Percentiles rank a stretch among this genome's conserved stretches.
Evolutionary conservation across 495 filamentous ascomycete species (phyloP).

Genomic region (Tirmania nivea): DNA sequence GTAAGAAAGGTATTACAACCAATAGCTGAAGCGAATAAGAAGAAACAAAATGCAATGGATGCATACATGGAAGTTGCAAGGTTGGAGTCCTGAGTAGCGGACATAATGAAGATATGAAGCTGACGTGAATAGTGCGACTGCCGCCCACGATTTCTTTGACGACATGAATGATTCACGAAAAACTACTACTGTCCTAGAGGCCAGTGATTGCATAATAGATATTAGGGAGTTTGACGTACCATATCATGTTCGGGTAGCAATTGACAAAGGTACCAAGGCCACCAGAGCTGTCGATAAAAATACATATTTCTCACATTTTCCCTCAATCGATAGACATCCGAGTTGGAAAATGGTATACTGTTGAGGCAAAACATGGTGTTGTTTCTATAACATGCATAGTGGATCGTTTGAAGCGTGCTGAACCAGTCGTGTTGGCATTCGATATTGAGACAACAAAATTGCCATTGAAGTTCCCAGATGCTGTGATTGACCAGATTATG

Average conservation of each 20-base stretch:
- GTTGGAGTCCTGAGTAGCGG: constrained; percentile 27
- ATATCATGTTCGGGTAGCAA: constrained; percentile 96
- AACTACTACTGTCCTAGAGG: constrained; percentile 57
- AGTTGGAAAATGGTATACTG: constrained; percentile 90
- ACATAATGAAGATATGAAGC: constrained; percentile 3
- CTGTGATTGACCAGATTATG: constrained; percentile 91
- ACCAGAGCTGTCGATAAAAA: constrained; percentile 7
- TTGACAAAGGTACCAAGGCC: constrained; percentile 50
- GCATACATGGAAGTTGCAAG: constrained; percentile 90
- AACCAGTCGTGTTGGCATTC: constrained; percentile 88
- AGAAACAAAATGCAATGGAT: constrained; percentile 86
- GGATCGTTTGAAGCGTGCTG: constrained; percentile 69
- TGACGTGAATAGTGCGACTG: constrained; percentile 40
- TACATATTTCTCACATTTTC: background rate
- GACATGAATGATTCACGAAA: constrained; percentile 68
- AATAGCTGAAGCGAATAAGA: constrained; percentile 89
- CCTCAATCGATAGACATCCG: constrained; percentile 47
- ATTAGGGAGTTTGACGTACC: constrained; percentile 98
- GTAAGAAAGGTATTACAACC: constrained; percentile 68
- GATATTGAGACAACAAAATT: constrained; percentile 98
- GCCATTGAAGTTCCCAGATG: constrained; percentile 94
- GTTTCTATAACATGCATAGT: constrained; percentile 64
- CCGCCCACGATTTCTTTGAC: constrained; percentile 90
- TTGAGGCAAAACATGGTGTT: constrained; percentile 79
- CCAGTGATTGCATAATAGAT: constrained; percentile 95